Conservation (phyloP, 73 alveolate genomes). For the Blepharisma stoltei region DNA sequence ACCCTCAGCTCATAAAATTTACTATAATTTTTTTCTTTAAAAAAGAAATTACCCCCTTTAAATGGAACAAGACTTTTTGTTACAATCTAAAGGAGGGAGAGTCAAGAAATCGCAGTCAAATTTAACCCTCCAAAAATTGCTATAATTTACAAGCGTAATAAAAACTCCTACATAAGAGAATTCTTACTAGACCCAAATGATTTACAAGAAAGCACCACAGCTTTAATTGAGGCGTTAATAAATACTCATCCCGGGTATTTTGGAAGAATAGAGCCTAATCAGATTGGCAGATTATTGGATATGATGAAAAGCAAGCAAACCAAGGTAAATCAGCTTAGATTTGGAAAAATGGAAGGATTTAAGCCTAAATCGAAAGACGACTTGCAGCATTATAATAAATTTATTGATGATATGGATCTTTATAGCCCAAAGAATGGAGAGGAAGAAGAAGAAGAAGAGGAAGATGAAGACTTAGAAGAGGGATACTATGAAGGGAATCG, state of each 20-base stretch:
- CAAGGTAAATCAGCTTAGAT: too few species aligned
- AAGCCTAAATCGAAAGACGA: neutral
- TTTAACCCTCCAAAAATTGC: constrained; percentile 26
- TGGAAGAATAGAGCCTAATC: constrained; percentile 8
- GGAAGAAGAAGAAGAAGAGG: neutral
- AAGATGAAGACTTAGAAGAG: too few species aligned
- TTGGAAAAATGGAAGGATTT: neutral
- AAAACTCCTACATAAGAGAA: neutral
- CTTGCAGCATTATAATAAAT: neutral
- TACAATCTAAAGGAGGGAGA: too few species aligned
- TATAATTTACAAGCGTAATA: neutral
- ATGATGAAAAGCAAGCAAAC: constrained; percentile 14
- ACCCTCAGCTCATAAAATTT: too few species aligned
- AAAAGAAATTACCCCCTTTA: too few species aligned
- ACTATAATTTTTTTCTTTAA: too few species aligned
- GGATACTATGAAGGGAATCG: too few species aligned
- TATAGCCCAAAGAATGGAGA: neutral
- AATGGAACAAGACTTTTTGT: too few species aligned
- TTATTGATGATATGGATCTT: constrained; percentile 21
- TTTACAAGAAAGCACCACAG: constrained; percentile 3
- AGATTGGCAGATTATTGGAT: neutral
- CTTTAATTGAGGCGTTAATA: constrained; percentile 3
- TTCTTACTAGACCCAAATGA: constrained; percentile 5
- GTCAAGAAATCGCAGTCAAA: constrained; percentile 2
- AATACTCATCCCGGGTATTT: neutral